phyloP scores from a whole-genome alignment of 352 stramenopile species.

The Phytophthora colocasiae region DNA sequence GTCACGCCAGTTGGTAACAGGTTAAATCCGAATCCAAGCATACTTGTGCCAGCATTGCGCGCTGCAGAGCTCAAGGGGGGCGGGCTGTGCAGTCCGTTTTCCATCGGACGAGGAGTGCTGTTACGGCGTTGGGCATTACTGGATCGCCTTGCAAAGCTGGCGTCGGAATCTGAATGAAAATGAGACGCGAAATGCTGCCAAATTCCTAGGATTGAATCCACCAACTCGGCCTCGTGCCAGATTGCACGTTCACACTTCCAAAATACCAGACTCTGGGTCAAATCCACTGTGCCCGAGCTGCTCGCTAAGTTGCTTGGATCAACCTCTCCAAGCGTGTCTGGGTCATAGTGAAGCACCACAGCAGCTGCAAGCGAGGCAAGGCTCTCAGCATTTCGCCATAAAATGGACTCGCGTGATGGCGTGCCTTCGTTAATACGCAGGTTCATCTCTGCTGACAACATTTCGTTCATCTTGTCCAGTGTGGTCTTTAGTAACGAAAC shows the following conservation, averaged over 20 bases:
- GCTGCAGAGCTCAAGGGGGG: conserved; percentile 38
- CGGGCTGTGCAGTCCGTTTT: conserved; percentile 56
- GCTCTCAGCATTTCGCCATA: conserved; percentile 85
- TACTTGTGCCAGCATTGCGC: conserved; percentile 38
- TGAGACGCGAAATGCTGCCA: conserved; percentile 84
- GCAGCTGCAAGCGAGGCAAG: conserved; percentile 72
- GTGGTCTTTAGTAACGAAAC: conserved; percentile 78
- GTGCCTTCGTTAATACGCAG: conserved; percentile 65
- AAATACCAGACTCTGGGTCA: conserved; percentile 53
- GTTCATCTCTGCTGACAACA: conserved; percentile 76
- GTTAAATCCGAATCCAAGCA: conserved; percentile 68
- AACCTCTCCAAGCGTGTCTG: conserved; percentile 67
- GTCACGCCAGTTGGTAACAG: conserved; percentile 45
- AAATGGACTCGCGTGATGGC: conserved; percentile 71
- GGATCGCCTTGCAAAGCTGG: conserved; percentile 73
- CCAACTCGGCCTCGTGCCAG: conserved; percentile 77
- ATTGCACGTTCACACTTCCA: conserved; percentile 83
- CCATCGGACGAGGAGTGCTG: conserved; percentile 31
- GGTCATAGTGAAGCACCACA: conserved; percentile 87
- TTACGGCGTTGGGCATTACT: conserved; percentile 48
- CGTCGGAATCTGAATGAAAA: conserved; percentile 79
- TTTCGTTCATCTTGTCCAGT: conserved; percentile 81
- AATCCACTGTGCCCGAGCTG: conserved; percentile 22
- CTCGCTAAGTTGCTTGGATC: conserved; percentile 46
- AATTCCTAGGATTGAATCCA: conserved; percentile 76